Percentiles rank a stretch among this genome's conserved stretches.
Conservation (phyloP, 179 eudicot genomes). For the Pouteria campechiana region DNA sequence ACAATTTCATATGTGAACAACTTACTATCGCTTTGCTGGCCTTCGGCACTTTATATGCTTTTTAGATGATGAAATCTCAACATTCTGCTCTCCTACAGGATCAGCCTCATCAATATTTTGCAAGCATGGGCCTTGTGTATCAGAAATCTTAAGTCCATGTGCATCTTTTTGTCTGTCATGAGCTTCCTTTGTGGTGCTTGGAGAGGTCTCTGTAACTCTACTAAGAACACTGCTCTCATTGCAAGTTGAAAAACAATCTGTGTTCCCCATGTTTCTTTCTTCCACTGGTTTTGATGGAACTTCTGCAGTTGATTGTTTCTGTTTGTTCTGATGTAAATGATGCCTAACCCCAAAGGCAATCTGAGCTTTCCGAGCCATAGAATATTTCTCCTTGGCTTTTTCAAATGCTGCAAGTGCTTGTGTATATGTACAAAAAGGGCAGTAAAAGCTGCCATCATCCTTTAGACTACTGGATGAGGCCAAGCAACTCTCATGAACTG, state of each 20-base stretch:
- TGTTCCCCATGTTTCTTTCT: constrained; percentile 1
- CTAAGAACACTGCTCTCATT: constrained; percentile 5
- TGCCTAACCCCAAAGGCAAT: constrained; percentile 19
- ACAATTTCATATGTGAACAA: constrained; percentile 1
- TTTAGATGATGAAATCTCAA: constrained; percentile 4
- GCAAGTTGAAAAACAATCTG: constrained; percentile 1
- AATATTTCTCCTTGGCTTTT: constrained; percentile 32
- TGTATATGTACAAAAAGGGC: constrained; percentile 77
- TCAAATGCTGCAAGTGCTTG: constrained; percentile 39
- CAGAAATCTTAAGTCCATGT: constrained; percentile 3
- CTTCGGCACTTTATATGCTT: constrained; percentile 8
- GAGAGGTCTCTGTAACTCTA: background rate
- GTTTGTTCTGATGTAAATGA: constrained; percentile 7
- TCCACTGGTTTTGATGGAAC: constrained; percentile 2
- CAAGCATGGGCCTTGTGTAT: constrained; percentile 7
- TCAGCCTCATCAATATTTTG: constrained; percentile 17
- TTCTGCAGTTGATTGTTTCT: constrained; percentile 9
- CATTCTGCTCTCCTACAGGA: constrained; percentile 16
- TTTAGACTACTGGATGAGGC: constrained; percentile 35
- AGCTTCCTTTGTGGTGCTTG: constrained; percentile 1
- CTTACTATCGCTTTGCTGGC: constrained; percentile 18
- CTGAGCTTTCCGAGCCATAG: constrained; percentile 34
- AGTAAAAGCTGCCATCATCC: constrained; percentile 40
- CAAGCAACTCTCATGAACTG: constrained; percentile 63
- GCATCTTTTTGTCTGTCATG: constrained; percentile 5